phyloP scores from a whole-genome alignment of 441 rosid species.

The Populus tomentosa region DNA sequence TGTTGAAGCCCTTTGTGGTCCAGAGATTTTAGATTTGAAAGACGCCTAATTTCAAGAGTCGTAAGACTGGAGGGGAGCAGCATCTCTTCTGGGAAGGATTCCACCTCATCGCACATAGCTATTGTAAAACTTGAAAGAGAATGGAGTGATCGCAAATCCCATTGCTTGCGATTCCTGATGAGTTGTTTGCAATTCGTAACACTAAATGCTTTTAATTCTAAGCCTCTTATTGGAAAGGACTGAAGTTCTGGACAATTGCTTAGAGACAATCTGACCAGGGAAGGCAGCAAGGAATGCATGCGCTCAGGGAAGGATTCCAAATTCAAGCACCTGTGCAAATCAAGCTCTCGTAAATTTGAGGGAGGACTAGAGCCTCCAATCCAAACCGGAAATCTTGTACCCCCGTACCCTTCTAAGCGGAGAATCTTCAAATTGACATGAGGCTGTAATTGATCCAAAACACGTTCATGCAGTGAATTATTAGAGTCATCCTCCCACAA shows the following conservation, averaged over 20 bases:
- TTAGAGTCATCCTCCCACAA: slow-evolving; percentile 25
- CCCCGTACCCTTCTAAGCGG: slow-evolving; percentile 17
- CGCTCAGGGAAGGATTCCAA: slow-evolving; percentile 28
- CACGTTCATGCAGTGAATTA: slow-evolving; percentile 13
- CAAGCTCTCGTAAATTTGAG: slow-evolving; percentile 18
- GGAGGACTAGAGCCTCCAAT: slow-evolving; percentile 20
- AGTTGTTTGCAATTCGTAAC: slow-evolving; percentile 27
- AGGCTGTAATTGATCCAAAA: slow-evolving; percentile 7
- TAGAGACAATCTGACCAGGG: slow-evolving; percentile 22
- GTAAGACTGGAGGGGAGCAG: slow-evolving; percentile 12
- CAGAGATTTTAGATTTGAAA: slow-evolving; percentile 23
- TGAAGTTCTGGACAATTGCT: slow-evolving; percentile 31
- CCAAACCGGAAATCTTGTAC: slow-evolving; percentile 36
- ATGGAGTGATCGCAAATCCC: slow-evolving; percentile 22
- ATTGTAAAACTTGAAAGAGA: slow-evolving; percentile 27
- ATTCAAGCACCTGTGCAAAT: slow-evolving; percentile 26
- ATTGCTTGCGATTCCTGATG: slow-evolving; percentile 9
- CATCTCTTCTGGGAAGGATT: slow-evolving; percentile 24
- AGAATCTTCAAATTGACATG: slow-evolving; percentile 6
- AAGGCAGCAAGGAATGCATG: slow-evolving; percentile 20
- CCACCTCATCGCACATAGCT: slow-evolving; percentile 11
- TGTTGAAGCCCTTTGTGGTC: slow-evolving; percentile 30
- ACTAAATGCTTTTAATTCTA: slow-evolving; percentile 15
- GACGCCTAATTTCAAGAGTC: slow-evolving; percentile 24
- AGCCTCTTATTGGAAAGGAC: slow-evolving; percentile 21